Conservation (phyloP, 345 rosid genomes). For the Carallia brachiata region DNA sequence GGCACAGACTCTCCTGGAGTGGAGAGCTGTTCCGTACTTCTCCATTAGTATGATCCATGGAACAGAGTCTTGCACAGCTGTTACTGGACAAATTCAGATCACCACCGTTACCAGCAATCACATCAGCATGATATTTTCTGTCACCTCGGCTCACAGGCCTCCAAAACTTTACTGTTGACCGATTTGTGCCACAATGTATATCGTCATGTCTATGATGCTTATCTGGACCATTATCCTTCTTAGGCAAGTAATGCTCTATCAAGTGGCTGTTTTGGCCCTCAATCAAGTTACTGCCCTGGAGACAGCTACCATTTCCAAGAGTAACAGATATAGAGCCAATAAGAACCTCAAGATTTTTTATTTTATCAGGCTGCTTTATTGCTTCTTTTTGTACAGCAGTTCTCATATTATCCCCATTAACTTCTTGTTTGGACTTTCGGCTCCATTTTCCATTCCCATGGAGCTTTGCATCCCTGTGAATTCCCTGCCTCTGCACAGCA, state of each 20-base stretch:
- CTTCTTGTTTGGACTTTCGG: conserved; percentile 52
- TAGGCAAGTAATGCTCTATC: conserved; percentile 40
- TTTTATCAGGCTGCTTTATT: conserved; percentile 39
- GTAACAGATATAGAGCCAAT: conserved; percentile 81
- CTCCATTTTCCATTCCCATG: conserved; percentile 71
- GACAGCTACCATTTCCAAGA: conserved; percentile 41
- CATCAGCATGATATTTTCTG: conserved; percentile 29
- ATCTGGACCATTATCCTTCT: conserved; percentile 41
- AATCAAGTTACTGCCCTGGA: conserved; percentile 30
- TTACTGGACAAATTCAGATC: conserved; percentile 17
- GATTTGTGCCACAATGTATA: conserved; percentile 20
- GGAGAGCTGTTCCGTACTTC: conserved; percentile 13
- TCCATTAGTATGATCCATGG: conserved; percentile 11
- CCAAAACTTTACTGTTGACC: conserved; percentile 40
- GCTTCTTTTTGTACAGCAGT: conserved; percentile 40
- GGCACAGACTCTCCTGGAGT: conserved; percentile 12
- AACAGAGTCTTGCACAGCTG: conserved; percentile 18
- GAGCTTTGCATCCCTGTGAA: conserved; percentile 39
- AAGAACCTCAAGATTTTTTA: conserved; percentile 55
- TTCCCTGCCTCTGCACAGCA: conserved; percentile 55
- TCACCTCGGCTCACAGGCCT: conserved; percentile 41
- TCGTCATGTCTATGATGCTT: conserved; percentile 31
- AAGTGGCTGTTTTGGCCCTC: conserved; percentile 34
- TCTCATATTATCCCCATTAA: conserved; percentile 37
- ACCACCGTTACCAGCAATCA: conserved; percentile 12